Evolutionary conservation across 257 asterid genomes (phyloP).

Genomic region (Lycium barbarum): DNA sequence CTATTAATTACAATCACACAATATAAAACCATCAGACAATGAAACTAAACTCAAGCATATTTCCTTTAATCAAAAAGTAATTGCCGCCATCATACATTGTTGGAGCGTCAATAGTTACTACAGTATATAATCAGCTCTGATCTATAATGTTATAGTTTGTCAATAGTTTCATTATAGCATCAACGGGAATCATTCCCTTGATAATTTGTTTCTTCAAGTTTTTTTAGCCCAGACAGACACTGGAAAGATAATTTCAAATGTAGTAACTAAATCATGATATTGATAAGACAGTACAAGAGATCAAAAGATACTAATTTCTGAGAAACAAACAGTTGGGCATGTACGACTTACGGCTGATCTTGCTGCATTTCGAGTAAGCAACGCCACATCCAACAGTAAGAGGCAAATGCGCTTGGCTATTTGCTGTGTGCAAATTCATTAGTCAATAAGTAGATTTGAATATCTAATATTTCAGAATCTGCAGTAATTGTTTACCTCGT

Average conservation of each 20-base stretch:
- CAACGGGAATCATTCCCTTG: too few species aligned
- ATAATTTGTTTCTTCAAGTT: too few species aligned
- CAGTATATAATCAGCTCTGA: too few species aligned
- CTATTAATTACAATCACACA: background rate
- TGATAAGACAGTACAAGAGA: constrained; percentile 3
- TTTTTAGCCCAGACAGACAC: too few species aligned
- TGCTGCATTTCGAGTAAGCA: constrained; percentile 68
- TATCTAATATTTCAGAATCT: constrained; percentile 18
- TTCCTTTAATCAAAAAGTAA: background rate
- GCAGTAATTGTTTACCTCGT: constrained; percentile 61
- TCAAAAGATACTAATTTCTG: background rate
- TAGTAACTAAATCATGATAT: background rate
- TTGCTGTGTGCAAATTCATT: constrained; percentile 54
- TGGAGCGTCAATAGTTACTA: too few species aligned
- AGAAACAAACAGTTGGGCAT: constrained; percentile 12
- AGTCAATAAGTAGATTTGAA: background rate
- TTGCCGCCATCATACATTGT: background rate
- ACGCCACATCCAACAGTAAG: constrained; percentile 85
- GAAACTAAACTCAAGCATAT: background rate
- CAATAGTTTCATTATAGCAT: too few species aligned
- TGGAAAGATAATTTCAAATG: background rate
- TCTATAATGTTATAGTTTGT: too few species aligned
- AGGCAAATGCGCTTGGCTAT: constrained; percentile 86
- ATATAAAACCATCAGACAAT: background rate
- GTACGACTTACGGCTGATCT: constrained; percentile 73